Conservation (phyloP, 176 grass and related monocot genomes). For the Eleusine indica region DNA sequence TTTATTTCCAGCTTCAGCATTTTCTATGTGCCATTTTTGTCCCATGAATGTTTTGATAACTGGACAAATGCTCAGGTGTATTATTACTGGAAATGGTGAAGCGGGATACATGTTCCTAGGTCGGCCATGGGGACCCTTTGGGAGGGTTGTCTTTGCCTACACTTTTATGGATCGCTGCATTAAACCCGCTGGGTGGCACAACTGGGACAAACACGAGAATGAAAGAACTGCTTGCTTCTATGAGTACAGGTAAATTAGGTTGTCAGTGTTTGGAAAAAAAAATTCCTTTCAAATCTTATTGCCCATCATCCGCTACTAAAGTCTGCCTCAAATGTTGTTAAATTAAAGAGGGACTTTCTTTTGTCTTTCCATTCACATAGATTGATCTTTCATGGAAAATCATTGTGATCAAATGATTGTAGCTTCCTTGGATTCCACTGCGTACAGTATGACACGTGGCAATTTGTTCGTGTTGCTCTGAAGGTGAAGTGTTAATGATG, state of each 20-base stretch:
- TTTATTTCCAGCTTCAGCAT: constrained; percentile 32
- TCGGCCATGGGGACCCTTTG: constrained; percentile 94
- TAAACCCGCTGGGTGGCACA: constrained; percentile 87
- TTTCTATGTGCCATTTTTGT: neutral
- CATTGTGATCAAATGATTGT: neutral
- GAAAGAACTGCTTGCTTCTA: constrained; percentile 95
- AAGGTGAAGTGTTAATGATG: neutral
- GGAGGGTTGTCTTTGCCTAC: constrained; percentile 91
- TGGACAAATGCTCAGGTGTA: constrained; percentile 53
- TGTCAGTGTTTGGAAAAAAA: neutral
- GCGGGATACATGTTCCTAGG: constrained; percentile 82
- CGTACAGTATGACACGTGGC: neutral
- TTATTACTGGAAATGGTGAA: constrained; percentile 86
- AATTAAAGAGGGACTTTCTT: neutral
- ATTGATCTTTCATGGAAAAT: neutral
- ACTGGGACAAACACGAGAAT: constrained; percentile 94
- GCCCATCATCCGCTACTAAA: neutral
- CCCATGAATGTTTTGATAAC: constrained; percentile 24
- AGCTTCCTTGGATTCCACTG: neutral
- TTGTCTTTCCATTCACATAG: neutral
- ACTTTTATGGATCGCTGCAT: constrained; percentile 93
- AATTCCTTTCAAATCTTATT: neutral
- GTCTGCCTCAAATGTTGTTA: neutral
- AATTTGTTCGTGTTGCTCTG: neutral
- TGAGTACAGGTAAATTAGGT: constrained; percentile 74